Evolutionary conservation across 371 early-diverging fungal species (phyloP).

Genomic region (Apophysomyces elegans): DNA sequence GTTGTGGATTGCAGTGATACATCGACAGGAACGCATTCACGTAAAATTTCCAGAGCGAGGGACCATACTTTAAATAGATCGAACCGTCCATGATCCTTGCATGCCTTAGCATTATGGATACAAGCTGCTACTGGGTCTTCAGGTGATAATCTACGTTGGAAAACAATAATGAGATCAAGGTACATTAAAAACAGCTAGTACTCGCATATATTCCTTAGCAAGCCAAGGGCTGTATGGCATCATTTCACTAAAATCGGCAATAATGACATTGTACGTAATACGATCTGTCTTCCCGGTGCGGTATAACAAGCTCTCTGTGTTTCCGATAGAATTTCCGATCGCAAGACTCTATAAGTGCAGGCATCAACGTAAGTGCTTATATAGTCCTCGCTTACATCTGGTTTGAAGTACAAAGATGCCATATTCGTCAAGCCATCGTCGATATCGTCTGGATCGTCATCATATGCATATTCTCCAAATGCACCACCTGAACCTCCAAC

Average conservation of each 20-base stretch:
- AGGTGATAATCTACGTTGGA: slow-evolving; percentile 40
- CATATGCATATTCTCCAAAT: slow-evolving; percentile 55
- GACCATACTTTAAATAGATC: slow-evolving; percentile 75
- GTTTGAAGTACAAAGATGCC: slow-evolving; percentile 45
- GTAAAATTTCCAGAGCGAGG: slow-evolving; percentile 68
- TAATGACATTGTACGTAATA: slow-evolving; percentile 41
- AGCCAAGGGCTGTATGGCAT: slow-evolving; percentile 61
- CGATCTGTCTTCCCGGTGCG: slow-evolving; percentile 46
- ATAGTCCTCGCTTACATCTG: slow-evolving; percentile 33
- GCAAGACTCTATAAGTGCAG: slow-evolving; percentile 32
- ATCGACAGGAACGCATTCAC: slow-evolving; percentile 46
- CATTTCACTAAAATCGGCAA: slow-evolving; percentile 51
- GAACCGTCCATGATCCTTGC: slow-evolving; percentile 47
- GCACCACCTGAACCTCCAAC: slow-evolving; percentile 49
- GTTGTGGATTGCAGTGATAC: slow-evolving; percentile 27
- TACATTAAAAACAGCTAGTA: not conserved
- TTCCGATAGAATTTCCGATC: slow-evolving; percentile 33
- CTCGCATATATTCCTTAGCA: slow-evolving; percentile 60
- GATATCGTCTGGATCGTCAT: slow-evolving; percentile 55
- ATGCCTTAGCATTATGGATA: slow-evolving; percentile 64
- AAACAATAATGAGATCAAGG: no score
- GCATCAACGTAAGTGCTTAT: not conserved
- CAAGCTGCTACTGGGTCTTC: slow-evolving; percentile 65
- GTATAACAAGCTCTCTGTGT: slow-evolving; percentile 41
- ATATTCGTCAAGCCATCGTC: slow-evolving; percentile 47